Base-by-base conservation (phyloP, 2,329 filamentous ascomycete species). In the Septoria linicola region DNA sequence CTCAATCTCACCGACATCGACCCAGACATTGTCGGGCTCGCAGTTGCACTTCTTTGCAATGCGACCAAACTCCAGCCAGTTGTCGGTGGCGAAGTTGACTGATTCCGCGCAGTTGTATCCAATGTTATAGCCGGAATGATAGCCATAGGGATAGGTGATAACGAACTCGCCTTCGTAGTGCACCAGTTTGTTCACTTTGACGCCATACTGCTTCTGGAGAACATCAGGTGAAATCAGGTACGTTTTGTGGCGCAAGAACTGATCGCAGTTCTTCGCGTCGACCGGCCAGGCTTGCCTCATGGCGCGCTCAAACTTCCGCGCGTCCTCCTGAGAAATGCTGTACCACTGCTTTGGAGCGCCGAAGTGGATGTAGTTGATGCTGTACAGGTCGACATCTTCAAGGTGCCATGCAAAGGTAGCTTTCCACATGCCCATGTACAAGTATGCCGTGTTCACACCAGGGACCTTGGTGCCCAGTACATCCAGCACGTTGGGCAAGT, bases 341-440 rank as follows among this genome's bases (percentile, higher is more conserved):
- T 99, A 99, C 93, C 93, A 99, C 70, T 99, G 93, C 72, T 99
- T 99, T 0, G 93, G 93, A 1, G 93, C 93, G 48, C 93, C 93
- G 69, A 99, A 99, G 67, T 99, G 93, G 53, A 99, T 90, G 70
- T 96, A 99, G 74, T 99, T 99, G 79, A 99, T 99, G 69, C 91
- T 97, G 82, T 99, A 99, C 3, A 99, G 81, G 73, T 99, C 93
- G 35, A 99, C 92, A 68, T 99, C 93, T 69, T 99, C 93, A 46
- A 99, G 75, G 79, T 99, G 93, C 93, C 93, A 99, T 7, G 93
- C 93, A 69, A 99, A 99, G 0, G 93, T 97, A 10, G 93, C 92
- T 71, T 97, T 97, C 93, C 93, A 99, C 93, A 99, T 99, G 36
- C 93, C 93, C 53, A 99, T 79, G 67, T 99, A 99, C 1, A 99